These are phyloP conservation scores for Suhomyces kilbournensis DNA, from an alignment of 805 yeast genomes.

Conservation along the genomic window DNA sequence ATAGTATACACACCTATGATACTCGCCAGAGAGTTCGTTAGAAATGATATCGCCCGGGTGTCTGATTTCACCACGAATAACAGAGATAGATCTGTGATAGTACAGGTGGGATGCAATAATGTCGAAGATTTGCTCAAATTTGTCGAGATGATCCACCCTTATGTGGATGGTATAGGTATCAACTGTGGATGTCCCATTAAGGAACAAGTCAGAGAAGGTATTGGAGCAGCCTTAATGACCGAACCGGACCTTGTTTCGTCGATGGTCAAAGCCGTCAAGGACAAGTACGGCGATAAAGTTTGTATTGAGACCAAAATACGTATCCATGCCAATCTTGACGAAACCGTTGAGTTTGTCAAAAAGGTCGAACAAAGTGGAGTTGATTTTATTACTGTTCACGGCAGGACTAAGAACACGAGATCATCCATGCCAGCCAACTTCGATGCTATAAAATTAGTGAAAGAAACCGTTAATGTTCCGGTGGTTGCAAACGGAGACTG, in stretches of 20 bases:
- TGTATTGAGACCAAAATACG: constrained; percentile 89
- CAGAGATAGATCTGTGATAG: constrained; percentile 67
- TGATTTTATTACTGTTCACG: constrained; percentile 92
- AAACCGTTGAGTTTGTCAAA: constrained; percentile 71
- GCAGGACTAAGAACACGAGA: constrained; percentile 81
- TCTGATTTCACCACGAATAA: constrained; percentile 83
- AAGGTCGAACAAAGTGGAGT: constrained; percentile 83
- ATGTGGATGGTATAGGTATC: constrained; percentile 88
- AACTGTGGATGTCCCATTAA: constrained; percentile 98
- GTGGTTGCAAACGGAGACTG: constrained; percentile 99
- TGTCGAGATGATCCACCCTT: constrained; percentile 85
- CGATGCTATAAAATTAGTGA: constrained; percentile 72
- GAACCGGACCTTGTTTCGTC: constrained; percentile 74
- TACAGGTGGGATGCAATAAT: constrained; percentile 89
- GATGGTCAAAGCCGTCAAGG: constrained; percentile 83
- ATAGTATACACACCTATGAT: constrained; percentile 96
- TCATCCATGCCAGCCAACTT: constrained; percentile 80
- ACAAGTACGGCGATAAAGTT: constrained; percentile 65
- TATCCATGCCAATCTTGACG: constrained; percentile 70
- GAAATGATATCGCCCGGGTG: constrained; percentile 74
- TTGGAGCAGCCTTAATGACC: constrained; percentile 92
- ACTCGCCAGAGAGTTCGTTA: constrained; percentile 88
- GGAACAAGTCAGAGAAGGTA: constrained; percentile 93
- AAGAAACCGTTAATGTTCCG: constrained; percentile 59
- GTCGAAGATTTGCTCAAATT: constrained; percentile 77